Evolutionary conservation across 2,329 filamentous ascomycete species (phyloP), one percentile per base, ranked within the genome.

Genomic region (Xylariales sp.): DNA sequence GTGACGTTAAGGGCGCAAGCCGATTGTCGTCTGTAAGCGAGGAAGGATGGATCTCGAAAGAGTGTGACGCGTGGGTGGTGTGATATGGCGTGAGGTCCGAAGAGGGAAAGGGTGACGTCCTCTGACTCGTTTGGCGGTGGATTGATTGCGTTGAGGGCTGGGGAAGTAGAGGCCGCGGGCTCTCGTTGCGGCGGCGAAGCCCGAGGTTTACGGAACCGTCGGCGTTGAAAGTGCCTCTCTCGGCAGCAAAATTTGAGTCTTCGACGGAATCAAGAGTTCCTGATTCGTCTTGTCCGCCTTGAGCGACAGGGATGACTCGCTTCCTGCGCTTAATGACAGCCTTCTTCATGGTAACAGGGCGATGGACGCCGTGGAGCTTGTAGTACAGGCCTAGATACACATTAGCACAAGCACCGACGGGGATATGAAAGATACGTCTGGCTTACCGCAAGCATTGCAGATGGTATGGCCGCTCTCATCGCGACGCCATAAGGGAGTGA

Each of bases 261-360:
- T 72, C 67, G 11, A 67, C 63, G 6, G 62, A 68, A 21, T 80
- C 76, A 24, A 72, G 66, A 31, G 66, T 59, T 33, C 71, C 51
- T 18, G 56, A 57, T 37, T 67, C 62, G 15, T 62, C 60, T 37
- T 66, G 64, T 1, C 50, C 61, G 14, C 69, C 72, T 33, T 74
- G 67, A 18, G 78, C 68, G 14, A 86, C 88, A 14, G 91, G 90
- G 29, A 97, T 90, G 5, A 97, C 89, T 41, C 93, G 83, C 71
- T 97, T 97, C 43, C 93, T 77, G 45, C 93, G 80, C 64, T 98
- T 97, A 60, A 98, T 98, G 18, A 95, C 86, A 4, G 88, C 85
- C 62, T 96, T 97, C 64, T 97, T 98, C 93, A 98, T 97, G n/a
- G 88, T 88, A 5, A 93, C 88, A 0, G 93, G 93, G 29, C 93